These are phyloP conservation scores for Brettanomyces sp. DNA, from an alignment of 805 yeast genomes.

Conservation along the genomic window DNA sequence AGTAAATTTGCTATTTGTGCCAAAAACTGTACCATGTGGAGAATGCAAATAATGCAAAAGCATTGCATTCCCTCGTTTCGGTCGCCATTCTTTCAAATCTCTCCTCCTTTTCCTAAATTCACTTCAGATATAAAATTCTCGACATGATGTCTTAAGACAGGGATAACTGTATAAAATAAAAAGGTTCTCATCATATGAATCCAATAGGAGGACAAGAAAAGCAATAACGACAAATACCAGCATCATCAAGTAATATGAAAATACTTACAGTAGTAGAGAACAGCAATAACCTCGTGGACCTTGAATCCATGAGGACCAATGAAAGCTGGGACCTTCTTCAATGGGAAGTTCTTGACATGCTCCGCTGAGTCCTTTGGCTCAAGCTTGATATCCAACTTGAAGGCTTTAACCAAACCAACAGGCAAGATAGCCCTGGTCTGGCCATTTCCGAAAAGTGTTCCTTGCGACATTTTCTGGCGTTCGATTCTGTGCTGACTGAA, in stretches of 20 bases:
- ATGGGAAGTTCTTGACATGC: slow-evolving; percentile 50
- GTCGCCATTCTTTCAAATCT: not conserved
- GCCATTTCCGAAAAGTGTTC: slow-evolving; percentile 24
- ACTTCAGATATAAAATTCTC: slow-evolving; percentile 32
- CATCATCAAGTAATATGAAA: not conserved
- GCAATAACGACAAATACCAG: not conserved
- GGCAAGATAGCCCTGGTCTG: slow-evolving; percentile 25
- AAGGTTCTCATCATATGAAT: slow-evolving; percentile 46
- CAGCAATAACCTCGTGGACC: slow-evolving; percentile 61
- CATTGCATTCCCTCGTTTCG: too few species aligned
- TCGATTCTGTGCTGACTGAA: slow-evolving; percentile 1
- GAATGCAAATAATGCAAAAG: too few species aligned
- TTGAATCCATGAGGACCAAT: slow-evolving; percentile 65
- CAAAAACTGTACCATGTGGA: not conserved
- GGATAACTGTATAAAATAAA: slow-evolving; percentile 63
- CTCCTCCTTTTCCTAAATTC: slow-evolving; percentile 36
- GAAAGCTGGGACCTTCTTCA: slow-evolving; percentile 58
- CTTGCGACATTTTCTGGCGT: slow-evolving; percentile 22
- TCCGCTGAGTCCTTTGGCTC: slow-evolving; percentile 18
- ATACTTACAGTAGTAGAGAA: slow-evolving; percentile 40
- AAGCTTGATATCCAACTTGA: slow-evolving; percentile 45
- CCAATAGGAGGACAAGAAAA: too few species aligned
- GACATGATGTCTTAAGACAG: slow-evolving; percentile 76
- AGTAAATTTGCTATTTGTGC: slow-evolving; percentile 3
- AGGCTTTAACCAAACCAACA: slow-evolving; percentile 41